Conservation (phyloP, 2,329 filamentous ascomycete genomes). For the Lasiodiplodia sp. region DNA sequence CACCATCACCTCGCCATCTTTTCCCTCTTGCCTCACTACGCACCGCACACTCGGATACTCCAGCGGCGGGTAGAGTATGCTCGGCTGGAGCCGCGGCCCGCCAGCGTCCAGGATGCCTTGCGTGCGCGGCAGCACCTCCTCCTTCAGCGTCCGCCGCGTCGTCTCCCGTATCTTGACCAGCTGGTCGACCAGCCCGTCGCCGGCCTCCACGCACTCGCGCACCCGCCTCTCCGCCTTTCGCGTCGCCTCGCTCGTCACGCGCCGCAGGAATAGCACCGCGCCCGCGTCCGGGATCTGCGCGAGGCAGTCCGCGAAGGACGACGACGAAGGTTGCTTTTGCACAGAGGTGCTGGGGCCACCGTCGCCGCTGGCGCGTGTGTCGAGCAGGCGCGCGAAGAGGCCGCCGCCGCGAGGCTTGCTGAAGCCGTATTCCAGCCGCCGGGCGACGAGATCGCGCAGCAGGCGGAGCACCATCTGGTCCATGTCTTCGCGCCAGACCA, state of each 20-base stretch:
- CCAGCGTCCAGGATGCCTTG: not conserved
- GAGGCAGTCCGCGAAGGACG: not conserved
- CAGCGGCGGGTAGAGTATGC: constrained; percentile 40
- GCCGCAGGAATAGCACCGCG: constrained; percentile 18
- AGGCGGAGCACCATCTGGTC: constrained; percentile 48
- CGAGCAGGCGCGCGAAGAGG: not conserved
- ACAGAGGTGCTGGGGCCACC: no score
- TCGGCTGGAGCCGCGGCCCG: constrained; percentile 36
- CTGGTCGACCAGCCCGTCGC: constrained; percentile 4
- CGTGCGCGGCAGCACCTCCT: constrained; percentile 33
- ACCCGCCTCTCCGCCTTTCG: not conserved
- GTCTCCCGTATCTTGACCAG: not conserved
- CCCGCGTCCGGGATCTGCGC: not conserved
- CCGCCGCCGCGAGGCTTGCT: constrained; percentile 34
- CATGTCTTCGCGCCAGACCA: constrained; percentile 59
- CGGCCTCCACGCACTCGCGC: not conserved
- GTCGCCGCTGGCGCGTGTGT: not conserved
- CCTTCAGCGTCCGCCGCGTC: constrained; percentile 29
- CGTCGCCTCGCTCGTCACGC: not conserved
- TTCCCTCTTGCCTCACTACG: not conserved
- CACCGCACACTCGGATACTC: constrained; percentile 41
- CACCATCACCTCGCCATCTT: constrained; percentile 7
- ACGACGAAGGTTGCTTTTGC: not conserved
- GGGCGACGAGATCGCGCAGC: constrained; percentile 47
- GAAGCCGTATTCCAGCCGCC: constrained; percentile 47